Percentiles rank a stretch among this genome's conserved stretches.
phyloP scores from a whole-genome alignment of 2,329 filamentous ascomycete genomes.

The Fusarium metavorans region DNA sequence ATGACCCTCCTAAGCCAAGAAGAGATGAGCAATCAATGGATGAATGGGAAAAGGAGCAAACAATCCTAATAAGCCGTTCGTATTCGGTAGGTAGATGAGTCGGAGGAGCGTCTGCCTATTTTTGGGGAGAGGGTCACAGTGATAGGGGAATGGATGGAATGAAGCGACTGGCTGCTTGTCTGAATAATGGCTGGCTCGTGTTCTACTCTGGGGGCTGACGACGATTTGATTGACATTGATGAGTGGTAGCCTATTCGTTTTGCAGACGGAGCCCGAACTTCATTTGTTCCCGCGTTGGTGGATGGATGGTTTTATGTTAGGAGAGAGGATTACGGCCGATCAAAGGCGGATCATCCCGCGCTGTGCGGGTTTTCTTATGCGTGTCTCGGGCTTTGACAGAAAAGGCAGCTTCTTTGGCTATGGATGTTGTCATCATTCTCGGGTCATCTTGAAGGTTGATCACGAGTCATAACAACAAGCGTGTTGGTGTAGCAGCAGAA shows the following conservation, averaged over 20 bases:
- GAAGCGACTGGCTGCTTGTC: not conserved
- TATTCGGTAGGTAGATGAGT: not conserved
- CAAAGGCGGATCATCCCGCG: not conserved
- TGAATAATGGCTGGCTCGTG: not conserved
- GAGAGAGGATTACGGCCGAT: not conserved
- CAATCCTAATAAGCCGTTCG: not conserved
- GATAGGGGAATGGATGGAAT: not conserved
- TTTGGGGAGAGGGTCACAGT: not conserved
- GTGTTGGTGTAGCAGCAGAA: not conserved
- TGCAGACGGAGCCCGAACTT: not conserved
- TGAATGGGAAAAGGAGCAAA: conserved; percentile 8
- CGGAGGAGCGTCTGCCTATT: not conserved
- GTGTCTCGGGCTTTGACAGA: not conserved
- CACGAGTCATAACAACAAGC: not conserved
- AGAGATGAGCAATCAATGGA: not conserved
- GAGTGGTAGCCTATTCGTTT: not conserved
- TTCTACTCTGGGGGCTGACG: not conserved
- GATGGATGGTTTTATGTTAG: not conserved
- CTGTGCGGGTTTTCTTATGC: not conserved
- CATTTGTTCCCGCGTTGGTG: not conserved
- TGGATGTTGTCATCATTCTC: not conserved
- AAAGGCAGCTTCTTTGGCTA: conserved; percentile 7
- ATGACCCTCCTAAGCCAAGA: not conserved
- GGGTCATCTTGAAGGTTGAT: not conserved
- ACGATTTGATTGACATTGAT: not conserved